Conservation (phyloP, 106 monocot species). For the Cymbidium sinense region DNA sequence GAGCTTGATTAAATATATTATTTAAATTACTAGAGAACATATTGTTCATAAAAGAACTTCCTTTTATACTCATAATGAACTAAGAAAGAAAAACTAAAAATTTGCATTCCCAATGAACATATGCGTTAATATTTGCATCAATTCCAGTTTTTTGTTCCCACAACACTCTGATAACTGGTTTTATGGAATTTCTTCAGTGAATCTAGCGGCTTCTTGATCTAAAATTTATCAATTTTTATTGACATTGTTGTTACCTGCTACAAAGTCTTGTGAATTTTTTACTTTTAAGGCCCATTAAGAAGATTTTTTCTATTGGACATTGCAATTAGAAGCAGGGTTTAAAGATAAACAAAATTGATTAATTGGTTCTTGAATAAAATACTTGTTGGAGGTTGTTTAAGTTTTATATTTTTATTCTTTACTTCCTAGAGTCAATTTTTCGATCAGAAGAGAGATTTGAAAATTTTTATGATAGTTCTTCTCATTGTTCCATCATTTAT, state of each 20-base stretch:
- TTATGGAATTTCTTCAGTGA: neutral
- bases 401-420: neutral
- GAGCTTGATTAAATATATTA: neutral
- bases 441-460: neutral
- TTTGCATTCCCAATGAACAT: neutral
- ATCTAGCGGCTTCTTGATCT: neutral
- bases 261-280: neutral
- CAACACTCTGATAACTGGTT: neutral
- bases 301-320: neutral
- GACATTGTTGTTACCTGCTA: neutral
- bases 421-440: too few species aligned
- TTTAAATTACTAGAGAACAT: neutral
- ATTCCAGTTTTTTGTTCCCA: neutral
- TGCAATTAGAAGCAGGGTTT: neutral
- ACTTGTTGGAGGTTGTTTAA: neutral
- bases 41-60: neutral
- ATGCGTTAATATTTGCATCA: neutral
- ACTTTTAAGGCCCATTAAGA: neutral
- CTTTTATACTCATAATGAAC: neutral
- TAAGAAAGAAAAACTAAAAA: neutral
- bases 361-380: neutral
- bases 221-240: neutral
- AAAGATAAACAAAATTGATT: neutral
- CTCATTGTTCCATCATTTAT: neutral
- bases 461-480: neutral